Evolutionary conservation across 192 early-diverging fungal species (phyloP).

Genomic region (Backusella australiensis): DNA sequence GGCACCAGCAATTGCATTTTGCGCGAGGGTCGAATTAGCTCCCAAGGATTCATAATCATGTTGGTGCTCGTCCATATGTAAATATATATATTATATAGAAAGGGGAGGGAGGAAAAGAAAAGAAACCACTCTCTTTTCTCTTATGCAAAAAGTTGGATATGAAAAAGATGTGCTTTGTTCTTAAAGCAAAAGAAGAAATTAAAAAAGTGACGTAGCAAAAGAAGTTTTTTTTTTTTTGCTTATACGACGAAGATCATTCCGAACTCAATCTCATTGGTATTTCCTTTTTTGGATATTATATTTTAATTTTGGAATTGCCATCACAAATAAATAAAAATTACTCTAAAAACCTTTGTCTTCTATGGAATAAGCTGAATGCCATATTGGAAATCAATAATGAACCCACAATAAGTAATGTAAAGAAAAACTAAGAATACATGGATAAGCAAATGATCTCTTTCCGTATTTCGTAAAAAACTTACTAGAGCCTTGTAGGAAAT

Average conservation of each 20-base stretch:
- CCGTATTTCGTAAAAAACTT: not conserved
- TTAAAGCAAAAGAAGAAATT: not conserved
- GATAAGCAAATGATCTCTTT: not conserved
- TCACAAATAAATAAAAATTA: not conserved
- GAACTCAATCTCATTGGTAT: not conserved
- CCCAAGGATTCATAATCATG: slow-evolving; percentile 92
- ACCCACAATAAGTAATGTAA: not conserved
- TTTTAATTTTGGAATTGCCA: no score
- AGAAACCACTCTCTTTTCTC: not conserved
- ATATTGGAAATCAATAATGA: slow-evolving; percentile 10
- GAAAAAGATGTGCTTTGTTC: not conserved
- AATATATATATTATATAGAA: not conserved
- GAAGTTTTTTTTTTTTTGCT: not conserved
- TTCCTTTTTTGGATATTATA: not conserved
- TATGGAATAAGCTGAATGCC: not conserved
- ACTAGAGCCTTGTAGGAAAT: slow-evolving; percentile 87
- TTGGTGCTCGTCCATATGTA: slow-evolving; percentile 22
- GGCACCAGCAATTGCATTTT: slow-evolving; percentile 88
- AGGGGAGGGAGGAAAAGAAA: not conserved
- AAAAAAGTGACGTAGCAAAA: not conserved
- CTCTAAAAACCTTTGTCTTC: not conserved
- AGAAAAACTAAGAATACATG: slow-evolving; percentile 10
- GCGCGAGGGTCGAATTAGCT: slow-evolving; percentile 67
- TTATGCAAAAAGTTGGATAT: not conserved
- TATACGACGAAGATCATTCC: not conserved